Evolutionary conservation across 495 filamentous ascomycete genomes (phyloP).

Genomic region (Xylaria sp.): DNA sequence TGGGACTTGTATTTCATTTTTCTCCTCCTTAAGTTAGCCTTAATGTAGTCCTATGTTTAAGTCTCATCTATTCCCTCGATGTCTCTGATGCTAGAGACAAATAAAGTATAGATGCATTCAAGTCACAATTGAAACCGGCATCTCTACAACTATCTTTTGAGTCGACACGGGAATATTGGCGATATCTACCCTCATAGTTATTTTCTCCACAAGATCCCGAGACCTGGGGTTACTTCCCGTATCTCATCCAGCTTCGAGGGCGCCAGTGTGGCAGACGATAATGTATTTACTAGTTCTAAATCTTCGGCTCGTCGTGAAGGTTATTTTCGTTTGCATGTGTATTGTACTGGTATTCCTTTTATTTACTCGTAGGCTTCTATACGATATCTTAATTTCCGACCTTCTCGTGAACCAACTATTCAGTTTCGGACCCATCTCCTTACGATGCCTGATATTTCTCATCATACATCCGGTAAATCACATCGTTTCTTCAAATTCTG

Average conservation of each 20-base stretch:
- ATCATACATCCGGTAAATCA: neutral
- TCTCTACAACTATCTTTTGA: too few species aligned
- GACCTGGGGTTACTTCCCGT: neutral
- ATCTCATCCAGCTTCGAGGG: neutral
- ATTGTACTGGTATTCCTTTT: neutral
- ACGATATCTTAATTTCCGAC: neutral
- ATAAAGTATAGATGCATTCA: too few species aligned
- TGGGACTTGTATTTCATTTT: neutral
- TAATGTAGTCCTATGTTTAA: too few species aligned
- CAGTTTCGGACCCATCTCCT: neutral
- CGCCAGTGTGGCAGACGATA: neutral
- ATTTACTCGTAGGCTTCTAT: neutral
- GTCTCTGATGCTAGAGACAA: too few species aligned
- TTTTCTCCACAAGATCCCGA: neutral
- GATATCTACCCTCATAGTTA: neutral
- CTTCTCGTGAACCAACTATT: neutral
- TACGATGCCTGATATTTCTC: neutral
- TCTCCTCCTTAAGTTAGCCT: too few species aligned
- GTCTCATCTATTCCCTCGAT: too few species aligned
- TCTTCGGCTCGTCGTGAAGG: neutral
- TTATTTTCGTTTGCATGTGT: neutral
- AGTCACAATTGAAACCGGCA: too few species aligned
- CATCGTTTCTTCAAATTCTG: neutral
- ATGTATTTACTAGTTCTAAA: neutral
- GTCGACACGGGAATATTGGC: neutral